These are phyloP conservation scores for Phytopythium chamaehyphon DNA, from an alignment of 352 stramenopile species.

Conservation along the genomic window DNA sequence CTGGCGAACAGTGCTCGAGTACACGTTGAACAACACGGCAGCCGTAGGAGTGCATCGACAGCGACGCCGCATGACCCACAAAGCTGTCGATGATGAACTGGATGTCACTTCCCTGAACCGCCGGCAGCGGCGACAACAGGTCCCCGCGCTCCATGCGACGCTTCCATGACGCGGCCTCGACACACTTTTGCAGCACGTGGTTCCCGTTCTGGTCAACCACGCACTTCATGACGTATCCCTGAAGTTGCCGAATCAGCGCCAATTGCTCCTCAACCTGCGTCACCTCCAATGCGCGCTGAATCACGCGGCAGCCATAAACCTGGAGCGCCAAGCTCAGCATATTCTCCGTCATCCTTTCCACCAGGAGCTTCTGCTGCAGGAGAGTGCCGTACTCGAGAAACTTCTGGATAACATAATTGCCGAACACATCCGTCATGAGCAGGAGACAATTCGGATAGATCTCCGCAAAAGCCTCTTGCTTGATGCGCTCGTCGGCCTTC, in stretches of 20 bases:
- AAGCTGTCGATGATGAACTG: constrained; percentile 98
- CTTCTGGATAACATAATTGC: constrained; percentile 99
- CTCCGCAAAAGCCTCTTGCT: constrained; percentile 77
- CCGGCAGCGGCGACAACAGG: background rate
- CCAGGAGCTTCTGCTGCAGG: constrained; percentile 85
- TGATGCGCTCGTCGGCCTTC: constrained; percentile 67
- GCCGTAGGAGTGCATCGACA: constrained; percentile 97
- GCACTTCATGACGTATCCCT: constrained; percentile 86
- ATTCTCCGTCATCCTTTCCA: constrained; percentile 88
- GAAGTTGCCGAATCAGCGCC: constrained; percentile 71
- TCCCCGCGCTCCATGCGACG: constrained; percentile 18
- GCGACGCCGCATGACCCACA: constrained; percentile 82
- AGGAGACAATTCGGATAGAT: constrained; percentile 73
- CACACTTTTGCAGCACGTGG: constrained; percentile 99
- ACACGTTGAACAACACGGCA: constrained; percentile 98
- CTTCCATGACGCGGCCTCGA: constrained; percentile 86
- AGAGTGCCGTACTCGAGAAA: constrained; percentile 93
- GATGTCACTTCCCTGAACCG: constrained; percentile 84
- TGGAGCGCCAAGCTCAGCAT: constrained; percentile 95
- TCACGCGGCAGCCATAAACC: constrained; percentile 96
- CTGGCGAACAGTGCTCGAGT: constrained; percentile 92
- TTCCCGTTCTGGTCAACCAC: constrained; percentile 98
- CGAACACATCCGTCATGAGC: constrained; percentile 95
- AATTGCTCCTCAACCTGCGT: constrained; percentile 72
- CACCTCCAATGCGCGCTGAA: constrained; percentile 92